Evolutionary conservation across 805 yeast genomes (phyloP), one percentile per base, ranked within the genome.

Genomic region (Hanseniaspora occidentalis): DNA sequence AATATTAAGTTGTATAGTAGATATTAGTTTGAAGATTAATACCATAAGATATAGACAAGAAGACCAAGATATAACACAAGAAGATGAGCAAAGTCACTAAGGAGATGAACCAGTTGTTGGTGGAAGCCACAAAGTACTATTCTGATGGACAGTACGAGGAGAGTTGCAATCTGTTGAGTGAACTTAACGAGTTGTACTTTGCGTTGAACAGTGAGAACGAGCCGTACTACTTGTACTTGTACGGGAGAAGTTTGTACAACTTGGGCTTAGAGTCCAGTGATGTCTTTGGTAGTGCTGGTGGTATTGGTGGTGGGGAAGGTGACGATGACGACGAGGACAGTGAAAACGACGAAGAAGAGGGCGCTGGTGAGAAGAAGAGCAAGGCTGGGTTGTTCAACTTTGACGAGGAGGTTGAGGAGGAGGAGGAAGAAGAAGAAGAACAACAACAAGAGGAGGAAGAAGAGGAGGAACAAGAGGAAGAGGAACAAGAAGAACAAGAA

Each of bases 191-290:
- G 43, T 45, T 57, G 34, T 68, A 61, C 47, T 69, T 75, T 38
- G 61, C 61, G 10, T 66, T 66, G 31, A 61, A 68, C 18, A 76
- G 73, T n/a, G 71, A 72, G 35, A 94, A 85, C 47, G 72, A 73
- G 45, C 80, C 92, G 4, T 83, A 83, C 45, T 66, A 84, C 48
- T 64, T 86, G 50, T 75, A 70, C 47, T 58, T 81, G 31, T 86
- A 86, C 48, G 96, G 95, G 2, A 76, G 77, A 55, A 77, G 95
- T 1, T 59, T 88, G 27, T 86, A 79, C 60, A 81, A 78, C 46
- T 71, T 74, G 29, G 96, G 88, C 0, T 81, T 84, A 7, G 63
- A 74, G 16, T 79, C 73, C 35, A 76, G 85, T 2, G 88, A 80
- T 35, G 79, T 88, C 3, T 69, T 88, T 45, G 95, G 94, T 13